Evolutionary conservation across 23 red algal species (phyloP).

Genomic region (Gracilariopsis chorda): DNA sequence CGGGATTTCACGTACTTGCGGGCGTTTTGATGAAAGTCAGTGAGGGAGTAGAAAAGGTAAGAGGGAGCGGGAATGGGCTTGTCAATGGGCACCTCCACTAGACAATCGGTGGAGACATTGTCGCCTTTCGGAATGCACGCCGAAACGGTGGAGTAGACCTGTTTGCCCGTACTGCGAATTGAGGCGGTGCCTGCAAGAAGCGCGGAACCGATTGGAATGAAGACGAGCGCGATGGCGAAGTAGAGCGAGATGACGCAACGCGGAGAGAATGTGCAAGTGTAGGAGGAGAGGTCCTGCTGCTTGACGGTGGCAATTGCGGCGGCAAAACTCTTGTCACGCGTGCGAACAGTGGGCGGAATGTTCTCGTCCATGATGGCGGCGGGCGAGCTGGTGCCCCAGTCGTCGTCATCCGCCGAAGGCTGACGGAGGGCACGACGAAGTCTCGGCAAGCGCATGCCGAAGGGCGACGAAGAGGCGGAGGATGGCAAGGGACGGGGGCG

Average conservation of each 20-base stretch:
- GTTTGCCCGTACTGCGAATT: conserved; percentile 3
- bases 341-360: neutral
- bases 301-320: conserved; percentile 6
- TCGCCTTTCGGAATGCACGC: neutral
- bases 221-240: conserved; percentile 38
- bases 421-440: neutral
- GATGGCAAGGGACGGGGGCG: neutral
- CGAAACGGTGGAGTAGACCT: neutral
- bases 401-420: conserved; percentile 36
- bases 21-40: conserved; percentile 60
- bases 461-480: neutral
- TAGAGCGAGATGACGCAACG: conserved; percentile 55
- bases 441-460: conserved; percentile 32
- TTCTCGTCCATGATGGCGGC: conserved; percentile 8
- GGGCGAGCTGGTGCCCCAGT: conserved; percentile 24
- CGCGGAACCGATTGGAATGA: conserved; percentile 38
- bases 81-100: neutral
- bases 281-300: conserved; percentile 56
- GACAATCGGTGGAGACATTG: neutral
- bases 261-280: conserved; percentile 48
- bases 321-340: neutral
- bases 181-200: conserved; percentile 20
- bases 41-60: conserved; percentile 73
- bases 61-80: conserved; percentile 6
- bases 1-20: conserved; percentile 58